phyloP scores from a whole-genome alignment of 768 basidiomycete species.

The Kondoa malvinella region DNA sequence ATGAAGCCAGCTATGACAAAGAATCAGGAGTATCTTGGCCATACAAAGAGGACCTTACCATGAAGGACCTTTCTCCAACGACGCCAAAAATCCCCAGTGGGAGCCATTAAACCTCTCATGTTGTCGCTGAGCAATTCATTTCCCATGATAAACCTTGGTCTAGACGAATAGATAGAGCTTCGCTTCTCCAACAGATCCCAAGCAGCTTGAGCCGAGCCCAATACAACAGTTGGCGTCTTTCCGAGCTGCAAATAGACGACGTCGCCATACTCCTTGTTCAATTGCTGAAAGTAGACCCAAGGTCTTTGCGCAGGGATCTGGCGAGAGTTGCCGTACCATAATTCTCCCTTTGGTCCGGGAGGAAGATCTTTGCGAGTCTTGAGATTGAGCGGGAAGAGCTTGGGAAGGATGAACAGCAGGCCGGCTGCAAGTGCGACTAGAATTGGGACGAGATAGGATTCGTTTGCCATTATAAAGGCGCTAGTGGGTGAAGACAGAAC shows the following conservation, averaged over 20 bases:
- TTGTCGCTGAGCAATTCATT: constrained; percentile 17
- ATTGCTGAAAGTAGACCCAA: constrained; percentile 19
- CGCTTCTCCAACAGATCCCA: constrained; percentile 25
- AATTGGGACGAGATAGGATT: too few relatives aligned
- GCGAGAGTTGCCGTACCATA: constrained; percentile 17
- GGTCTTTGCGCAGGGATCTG: constrained; percentile 18
- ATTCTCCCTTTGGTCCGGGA: constrained; percentile 11
- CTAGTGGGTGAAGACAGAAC: too few relatives aligned
- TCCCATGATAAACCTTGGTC: constrained; percentile 25
- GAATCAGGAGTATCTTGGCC: neutral
- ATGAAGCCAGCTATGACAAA: neutral
- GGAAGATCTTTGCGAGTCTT: constrained; percentile 12
- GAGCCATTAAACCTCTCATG: constrained; percentile 19
- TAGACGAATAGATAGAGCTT: constrained; percentile 5
- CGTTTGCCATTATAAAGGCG: too few relatives aligned
- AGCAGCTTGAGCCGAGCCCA: constrained; percentile 22
- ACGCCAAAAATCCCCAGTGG: constrained; percentile 14
- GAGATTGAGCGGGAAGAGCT: neutral
- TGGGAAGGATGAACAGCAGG: neutral
- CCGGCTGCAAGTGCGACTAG: neutral
- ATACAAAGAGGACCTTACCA: neutral
- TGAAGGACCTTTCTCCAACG: constrained; percentile 22
- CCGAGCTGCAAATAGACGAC: constrained; percentile 23
- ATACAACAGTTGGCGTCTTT: constrained; percentile 19
- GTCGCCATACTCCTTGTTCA: constrained; percentile 18